phyloP scores from a whole-genome alignment of 805 yeast species.

The Yarrowia yakushimensis region DNA sequence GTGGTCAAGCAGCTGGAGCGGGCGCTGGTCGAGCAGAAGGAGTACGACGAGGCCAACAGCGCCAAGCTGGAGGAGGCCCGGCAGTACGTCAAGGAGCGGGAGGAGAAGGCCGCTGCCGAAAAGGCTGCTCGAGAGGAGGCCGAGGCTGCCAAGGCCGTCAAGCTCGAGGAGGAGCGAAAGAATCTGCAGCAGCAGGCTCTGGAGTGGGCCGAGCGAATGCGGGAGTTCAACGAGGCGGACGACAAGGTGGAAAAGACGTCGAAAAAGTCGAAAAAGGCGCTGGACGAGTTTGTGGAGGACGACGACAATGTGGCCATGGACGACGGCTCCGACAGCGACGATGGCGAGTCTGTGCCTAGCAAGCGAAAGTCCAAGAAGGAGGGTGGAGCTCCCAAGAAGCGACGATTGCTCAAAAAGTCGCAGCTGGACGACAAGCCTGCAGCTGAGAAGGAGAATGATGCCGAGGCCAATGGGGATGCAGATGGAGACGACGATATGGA shows the following conservation, averaged over 20 bases:
- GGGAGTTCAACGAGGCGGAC: constrained; percentile 40
- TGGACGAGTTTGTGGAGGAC: constrained; percentile 27
- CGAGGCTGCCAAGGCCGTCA: constrained; percentile 36
- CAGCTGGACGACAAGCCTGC: constrained; percentile 32
- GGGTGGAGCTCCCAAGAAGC: constrained; percentile 28
- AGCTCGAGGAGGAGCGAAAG: constrained; percentile 34
- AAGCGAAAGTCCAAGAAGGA: constrained; percentile 29
- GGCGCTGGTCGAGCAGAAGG: constrained; percentile 67
- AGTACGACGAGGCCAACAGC: constrained; percentile 55
- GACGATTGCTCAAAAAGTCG: constrained; percentile 30
- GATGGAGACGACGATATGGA: constrained; percentile 29
- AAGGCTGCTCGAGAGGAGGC: constrained; percentile 39
- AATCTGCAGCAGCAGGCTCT: constrained; percentile 37
- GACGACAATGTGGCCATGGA: constrained; percentile 33
- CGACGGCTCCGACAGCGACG: constrained; percentile 29
- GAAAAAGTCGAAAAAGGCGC: constrained; percentile 26
- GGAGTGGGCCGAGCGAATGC: constrained; percentile 43
- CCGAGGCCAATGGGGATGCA: constrained; percentile 34
- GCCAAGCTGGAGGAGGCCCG: constrained; percentile 71
- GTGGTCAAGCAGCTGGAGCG: constrained; percentile 67
- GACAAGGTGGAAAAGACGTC: constrained; percentile 29
- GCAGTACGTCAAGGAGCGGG: constrained; percentile 45
- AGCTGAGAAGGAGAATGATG: constrained; percentile 41
- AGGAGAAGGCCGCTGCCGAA: constrained; percentile 49
- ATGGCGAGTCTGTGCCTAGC: constrained; percentile 26